Conservation (phyloP, 2,329 filamentous ascomycete genomes). For the Fusarium falciforme region DNA sequence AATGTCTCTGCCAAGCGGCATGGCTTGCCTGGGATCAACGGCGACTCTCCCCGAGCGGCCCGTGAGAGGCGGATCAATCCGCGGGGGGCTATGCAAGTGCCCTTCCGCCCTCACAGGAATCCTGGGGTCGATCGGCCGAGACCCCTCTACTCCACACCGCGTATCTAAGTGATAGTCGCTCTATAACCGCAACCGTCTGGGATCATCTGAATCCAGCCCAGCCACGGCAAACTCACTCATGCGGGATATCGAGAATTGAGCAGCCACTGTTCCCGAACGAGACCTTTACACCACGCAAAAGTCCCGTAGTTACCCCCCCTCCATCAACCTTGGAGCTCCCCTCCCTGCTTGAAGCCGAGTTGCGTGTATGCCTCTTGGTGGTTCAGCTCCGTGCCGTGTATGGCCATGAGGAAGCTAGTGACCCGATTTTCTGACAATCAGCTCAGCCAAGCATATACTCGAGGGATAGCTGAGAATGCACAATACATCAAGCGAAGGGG, state of each 20-base stretch:
- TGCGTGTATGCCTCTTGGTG: conserved; percentile 8
- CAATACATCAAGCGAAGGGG: background rate
- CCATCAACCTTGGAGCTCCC: background rate
- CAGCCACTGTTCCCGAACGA: background rate
- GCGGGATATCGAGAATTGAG: background rate
- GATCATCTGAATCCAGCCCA: conserved; percentile 4
- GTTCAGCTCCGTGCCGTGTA: background rate
- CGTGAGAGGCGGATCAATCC: conserved; percentile 4
- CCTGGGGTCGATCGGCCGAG: conserved; percentile 21
- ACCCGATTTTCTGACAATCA: background rate
- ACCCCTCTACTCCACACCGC: conserved; percentile 12
- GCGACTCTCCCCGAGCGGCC: background rate
- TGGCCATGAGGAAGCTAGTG: background rate
- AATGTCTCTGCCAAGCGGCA: background rate
- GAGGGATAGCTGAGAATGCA: conserved; percentile 17
- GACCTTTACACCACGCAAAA: background rate
- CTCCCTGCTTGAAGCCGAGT: conserved; percentile 3
- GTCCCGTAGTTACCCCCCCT: background rate
- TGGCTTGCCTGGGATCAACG: conserved; percentile 13
- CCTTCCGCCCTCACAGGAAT: conserved; percentile 5
- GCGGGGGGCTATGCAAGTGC: background rate
- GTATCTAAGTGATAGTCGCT: background rate
- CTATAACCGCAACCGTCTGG: conserved; percentile 6
- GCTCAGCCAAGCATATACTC: background rate
- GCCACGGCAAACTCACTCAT: background rate